Evolutionary conservation across 768 basidiomycete genomes (phyloP).

Genomic region (Rhodotorula paludigena): DNA sequence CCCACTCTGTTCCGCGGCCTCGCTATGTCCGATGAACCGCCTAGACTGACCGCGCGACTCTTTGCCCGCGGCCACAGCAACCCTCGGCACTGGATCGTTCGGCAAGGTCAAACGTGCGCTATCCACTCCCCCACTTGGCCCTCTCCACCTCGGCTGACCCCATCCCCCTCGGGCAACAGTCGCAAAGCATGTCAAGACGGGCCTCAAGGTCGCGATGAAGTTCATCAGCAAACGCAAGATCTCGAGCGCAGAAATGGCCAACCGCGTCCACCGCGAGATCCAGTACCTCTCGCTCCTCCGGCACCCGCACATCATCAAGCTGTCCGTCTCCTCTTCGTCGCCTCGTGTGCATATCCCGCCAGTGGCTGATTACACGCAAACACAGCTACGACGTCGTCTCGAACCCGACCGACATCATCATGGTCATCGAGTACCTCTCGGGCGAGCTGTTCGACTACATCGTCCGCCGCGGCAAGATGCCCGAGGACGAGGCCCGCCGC

Average conservation of each 20-base stretch:
- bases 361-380: not conserved
- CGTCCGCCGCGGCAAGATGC: conserved; percentile 84
- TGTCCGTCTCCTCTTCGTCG: conserved; percentile 54
- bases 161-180: conserved; percentile 53
- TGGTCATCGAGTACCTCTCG: conserved; percentile 93
- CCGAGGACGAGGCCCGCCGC: conserved; percentile 74
- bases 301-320: conserved; percentile 96
- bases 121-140: not conserved
- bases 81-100: conserved; percentile 94
- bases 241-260: conserved; percentile 81
- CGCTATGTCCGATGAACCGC: not conserved
- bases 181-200: conserved; percentile 88
- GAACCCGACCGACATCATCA: conserved; percentile 91
- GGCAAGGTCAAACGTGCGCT: conserved; percentile 98
- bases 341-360: conserved; percentile 4
- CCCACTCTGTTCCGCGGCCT: not conserved
- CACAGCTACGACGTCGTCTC: conserved; percentile 64
- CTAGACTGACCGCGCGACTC: conserved; percentile 2
- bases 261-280: conserved; percentile 85
- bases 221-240: conserved; percentile 93
- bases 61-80: conserved; percentile 47
- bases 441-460: conserved; percentile 99
- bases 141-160: not conserved
- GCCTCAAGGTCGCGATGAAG: conserved; percentile 96
- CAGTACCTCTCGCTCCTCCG: conserved; percentile 91